Evolutionary conservation across 805 yeast species (phyloP), one percentile per base, ranked within the genome.

Genomic region (Candida sithepensis): DNA sequence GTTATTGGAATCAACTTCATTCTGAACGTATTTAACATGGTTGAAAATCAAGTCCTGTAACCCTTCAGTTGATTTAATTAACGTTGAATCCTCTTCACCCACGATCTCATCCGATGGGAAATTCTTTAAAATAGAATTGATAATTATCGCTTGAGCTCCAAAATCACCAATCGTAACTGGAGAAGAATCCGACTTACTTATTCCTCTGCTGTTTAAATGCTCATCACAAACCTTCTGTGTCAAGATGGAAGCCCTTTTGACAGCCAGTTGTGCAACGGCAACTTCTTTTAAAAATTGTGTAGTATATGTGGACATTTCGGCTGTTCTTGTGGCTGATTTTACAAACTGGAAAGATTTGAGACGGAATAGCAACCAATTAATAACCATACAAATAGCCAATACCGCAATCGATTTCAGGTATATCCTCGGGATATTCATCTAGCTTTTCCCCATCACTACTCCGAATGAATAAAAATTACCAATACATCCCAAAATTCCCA

Each of bases 81-180:
- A 78, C 3, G 70, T 77, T 1, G 97, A 83, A 51, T 88, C 91
- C 63, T 94, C 99, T 67, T 94, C 99, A 19, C 97, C 99, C 5
- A 94, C 96, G 50, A 94, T 81, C 47, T 81, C 83, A 65, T 94
- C 99, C 3, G 62, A 55, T 1, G 97, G 96, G 72, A 94, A 94
- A 54, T 84, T 85, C 45, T 78, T 66, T 59, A 79, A 75, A 48
- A 94, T 78, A 2, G 97, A 91, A 48, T 88, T 81, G 66, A 90
- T 92, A 48, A 94, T 82, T 40, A 92, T 79, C 0, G 97, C 96
- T 62, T 94, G 99, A 0, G 97, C 91, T 3, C 96, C 96, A 63
- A 86, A 94, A 65, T 94, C 99, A 16, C 98, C 99, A 47, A 88
- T 73, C 1, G 99, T 94, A 14, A 94, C 99, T 1, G 99, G 99